Percentiles rank a stretch among this genome's conserved stretches.
These are phyloP conservation scores for Leishmania mexicana DNA, from an alignment of 208 protist species.

Conservation along the genomic window DNA sequence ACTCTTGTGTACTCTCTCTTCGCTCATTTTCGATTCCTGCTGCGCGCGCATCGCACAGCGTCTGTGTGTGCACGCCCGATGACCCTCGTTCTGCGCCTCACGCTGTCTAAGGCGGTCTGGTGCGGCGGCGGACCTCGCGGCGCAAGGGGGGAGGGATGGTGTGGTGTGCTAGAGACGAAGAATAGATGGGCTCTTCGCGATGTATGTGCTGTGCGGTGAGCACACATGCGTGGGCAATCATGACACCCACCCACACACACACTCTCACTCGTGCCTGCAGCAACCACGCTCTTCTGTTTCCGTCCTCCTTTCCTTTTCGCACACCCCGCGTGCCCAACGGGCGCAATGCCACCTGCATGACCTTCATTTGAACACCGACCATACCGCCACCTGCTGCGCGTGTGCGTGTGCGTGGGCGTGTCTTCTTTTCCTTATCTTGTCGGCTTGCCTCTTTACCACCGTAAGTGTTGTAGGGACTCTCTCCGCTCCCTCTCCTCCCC, in stretches of 20 bases:
- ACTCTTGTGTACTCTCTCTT: not conserved
- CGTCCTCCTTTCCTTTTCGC: not conserved
- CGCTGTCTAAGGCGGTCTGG: not conserved
- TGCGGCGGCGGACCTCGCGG: not conserved
- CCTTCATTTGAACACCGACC: not conserved
- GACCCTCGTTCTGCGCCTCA: not conserved
- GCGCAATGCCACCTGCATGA: not conserved
- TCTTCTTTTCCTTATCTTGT: not conserved
- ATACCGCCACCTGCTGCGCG: not conserved
- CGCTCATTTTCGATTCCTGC: not conserved
- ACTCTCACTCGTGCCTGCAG: not conserved
- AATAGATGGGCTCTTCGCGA: not conserved
- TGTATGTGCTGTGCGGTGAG: not conserved
- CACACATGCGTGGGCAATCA: not conserved
- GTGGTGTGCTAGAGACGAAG: not conserved
- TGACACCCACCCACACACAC: not conserved
- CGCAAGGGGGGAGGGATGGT: not conserved
- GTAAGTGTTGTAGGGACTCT: not conserved
- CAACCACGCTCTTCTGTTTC: not conserved
- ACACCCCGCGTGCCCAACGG: not conserved
- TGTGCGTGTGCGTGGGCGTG: not conserved
- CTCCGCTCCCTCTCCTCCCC: not conserved
- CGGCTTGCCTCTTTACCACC: not conserved
- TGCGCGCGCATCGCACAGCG: not conserved
- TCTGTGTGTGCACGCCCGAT: not conserved